Evolutionary conservation across 1,284 basidiomycete species (phyloP).

Genomic region (Acaromyces ingoldii): DNA sequence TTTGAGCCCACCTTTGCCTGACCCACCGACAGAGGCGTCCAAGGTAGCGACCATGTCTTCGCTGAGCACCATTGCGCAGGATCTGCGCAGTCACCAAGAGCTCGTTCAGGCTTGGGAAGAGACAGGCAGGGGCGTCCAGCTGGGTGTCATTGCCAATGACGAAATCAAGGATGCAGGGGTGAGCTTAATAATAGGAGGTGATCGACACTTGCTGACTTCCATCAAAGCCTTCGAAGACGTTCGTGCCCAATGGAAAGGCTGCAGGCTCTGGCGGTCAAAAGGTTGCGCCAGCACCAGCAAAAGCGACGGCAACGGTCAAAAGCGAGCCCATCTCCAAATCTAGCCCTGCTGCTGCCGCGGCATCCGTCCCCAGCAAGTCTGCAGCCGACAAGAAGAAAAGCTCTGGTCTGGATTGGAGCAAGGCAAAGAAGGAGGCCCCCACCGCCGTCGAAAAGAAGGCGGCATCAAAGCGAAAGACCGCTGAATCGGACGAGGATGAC

Average conservation of each 20-base stretch:
- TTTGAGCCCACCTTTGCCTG: neutral
- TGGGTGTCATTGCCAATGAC: conserved; percentile 22
- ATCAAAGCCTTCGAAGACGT: too few species aligned
- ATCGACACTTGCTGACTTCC: too few species aligned
- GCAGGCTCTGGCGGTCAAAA: too few species aligned
- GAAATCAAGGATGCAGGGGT: conserved; percentile 21
- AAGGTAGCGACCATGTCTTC: conserved; percentile 6
- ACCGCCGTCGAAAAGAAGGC: conserved; percentile 8
- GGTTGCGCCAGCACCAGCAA: too few species aligned
- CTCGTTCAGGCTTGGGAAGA: conserved; percentile 25
- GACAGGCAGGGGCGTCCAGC: conserved; percentile 23
- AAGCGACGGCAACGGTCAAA: too few species aligned
- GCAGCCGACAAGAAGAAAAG: conserved; percentile 8
- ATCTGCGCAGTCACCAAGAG: conserved; percentile 25
- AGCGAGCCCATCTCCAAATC: too few species aligned
- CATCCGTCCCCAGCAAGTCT: neutral
- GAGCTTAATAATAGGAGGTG: neutral
- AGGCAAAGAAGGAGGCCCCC: conserved; percentile 13
- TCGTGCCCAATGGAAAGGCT: too few species aligned
- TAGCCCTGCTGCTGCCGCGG: too few species aligned
- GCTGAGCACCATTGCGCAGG: conserved; percentile 31
- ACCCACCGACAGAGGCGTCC: neutral
- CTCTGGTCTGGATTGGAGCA: neutral
- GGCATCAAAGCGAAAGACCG: too few species aligned
- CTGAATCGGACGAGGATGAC: conserved; percentile 8